Percentiles rank a stretch among this genome's conserved stretches.
phyloP scores from a whole-genome alignment of 148 eudicot species.

The Rhododendron ferrugineum region DNA sequence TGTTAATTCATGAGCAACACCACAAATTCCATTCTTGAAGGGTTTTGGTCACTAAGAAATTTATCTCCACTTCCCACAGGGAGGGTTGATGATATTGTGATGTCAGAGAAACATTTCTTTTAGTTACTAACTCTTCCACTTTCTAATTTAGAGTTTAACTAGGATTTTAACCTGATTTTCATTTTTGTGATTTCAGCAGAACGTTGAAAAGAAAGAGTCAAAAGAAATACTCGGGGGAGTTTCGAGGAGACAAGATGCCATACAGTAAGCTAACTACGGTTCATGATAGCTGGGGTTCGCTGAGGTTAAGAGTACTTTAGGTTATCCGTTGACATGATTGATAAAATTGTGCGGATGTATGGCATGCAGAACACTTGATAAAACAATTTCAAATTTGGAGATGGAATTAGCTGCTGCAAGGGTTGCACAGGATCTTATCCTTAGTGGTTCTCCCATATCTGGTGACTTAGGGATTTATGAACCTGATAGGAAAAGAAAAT shows the following conservation, averaged over 20 bases:
- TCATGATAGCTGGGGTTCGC: constrained; percentile 1
- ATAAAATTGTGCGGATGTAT: neutral
- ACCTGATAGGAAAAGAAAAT: constrained; percentile 53
- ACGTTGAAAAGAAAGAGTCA: constrained; percentile 29
- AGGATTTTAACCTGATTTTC: neutral
- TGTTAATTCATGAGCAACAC: too few relatives aligned
- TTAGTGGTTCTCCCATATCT: constrained; percentile 58
- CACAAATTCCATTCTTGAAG: constrained; percentile 20
- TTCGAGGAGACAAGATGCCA: constrained; percentile 44
- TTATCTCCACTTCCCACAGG: neutral
- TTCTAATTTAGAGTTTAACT: neutral
- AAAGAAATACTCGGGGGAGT: constrained; percentile 39
- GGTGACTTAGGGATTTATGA: constrained; percentile 31
- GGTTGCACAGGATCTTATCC: constrained; percentile 72
- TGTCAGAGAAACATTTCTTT: neutral
- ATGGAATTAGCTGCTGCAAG: constrained; percentile 95
- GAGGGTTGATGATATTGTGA: neutral
- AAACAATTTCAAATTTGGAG: constrained; percentile 78
- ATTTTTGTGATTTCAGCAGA: constrained; percentile 20
- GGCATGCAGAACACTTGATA: constrained; percentile 60
- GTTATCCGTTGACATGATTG: neutral
- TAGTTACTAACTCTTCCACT: neutral
- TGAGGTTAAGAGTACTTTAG: neutral
- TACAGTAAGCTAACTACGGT: constrained; percentile 45
- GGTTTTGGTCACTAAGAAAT: constrained; percentile 23